Evolutionary conservation across 768 basidiomycete species (phyloP), one percentile per base, ranked within the genome.

Genomic region (Trametes cinnabarina): DNA sequence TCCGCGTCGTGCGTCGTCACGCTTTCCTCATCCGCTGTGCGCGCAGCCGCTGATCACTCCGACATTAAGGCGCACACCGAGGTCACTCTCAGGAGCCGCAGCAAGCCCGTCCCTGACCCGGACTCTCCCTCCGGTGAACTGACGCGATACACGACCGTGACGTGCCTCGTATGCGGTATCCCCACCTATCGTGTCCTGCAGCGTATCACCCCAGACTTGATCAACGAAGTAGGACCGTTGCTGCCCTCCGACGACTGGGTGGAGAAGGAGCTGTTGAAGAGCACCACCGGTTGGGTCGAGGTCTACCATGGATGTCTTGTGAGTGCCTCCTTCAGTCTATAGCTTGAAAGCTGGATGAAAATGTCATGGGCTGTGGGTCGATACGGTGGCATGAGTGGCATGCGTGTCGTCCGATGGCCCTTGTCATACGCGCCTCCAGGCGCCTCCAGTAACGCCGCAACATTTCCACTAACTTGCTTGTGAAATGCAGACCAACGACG

Each of bases 241-340:
- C 72, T 90, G 47, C 88, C 90, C 15, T 82, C 82, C 1, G 83
- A 86, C 51, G 87, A 89, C 43, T 91, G 88, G 87, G 84, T 83
- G 6, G 90, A 92, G 72, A 79, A 82, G 48, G 87, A 89, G 66
- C 74, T 83, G 49, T 75, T 92, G 71, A 83, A 82, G 71, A 87
- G 85, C 63, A 71, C 76, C 32, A 82, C 68, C 51, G 90, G 90
- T 11, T 90, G 87, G 88, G 79, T 92, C 59, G 85, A 91, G 64
- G 80, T 91, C 19, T 77, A 85, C 65, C 79, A 77, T 51, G 75
- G 77, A 50, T 86, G 84, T 66, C 67, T 89, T 72, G 90, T 92
- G 72, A 79, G 90, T 82, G 14, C 8, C 43, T 5, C 19, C 11
- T 26, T 40, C 14, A 15, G 20, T 15, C 37, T 8, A 8, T 39